Percentiles rank a stretch among this genome's conserved stretches.
Evolutionary conservation across 2,329 filamentous ascomycete species (phyloP).

Genomic region (Lojkania enalia): DNA sequence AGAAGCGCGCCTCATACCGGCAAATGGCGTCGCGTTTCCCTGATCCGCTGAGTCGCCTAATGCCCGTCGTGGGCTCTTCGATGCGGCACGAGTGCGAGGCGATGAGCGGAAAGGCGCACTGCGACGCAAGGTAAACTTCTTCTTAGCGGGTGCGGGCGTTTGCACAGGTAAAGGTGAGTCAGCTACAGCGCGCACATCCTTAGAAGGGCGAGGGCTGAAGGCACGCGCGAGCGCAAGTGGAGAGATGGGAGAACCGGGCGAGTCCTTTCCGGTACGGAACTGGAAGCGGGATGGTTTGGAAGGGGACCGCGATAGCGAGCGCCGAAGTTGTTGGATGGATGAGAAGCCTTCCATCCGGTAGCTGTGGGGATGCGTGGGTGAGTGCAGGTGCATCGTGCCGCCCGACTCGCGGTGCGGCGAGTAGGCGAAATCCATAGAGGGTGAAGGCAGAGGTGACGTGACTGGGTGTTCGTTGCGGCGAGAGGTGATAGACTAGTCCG

Average conservation of each 20-base stretch:
- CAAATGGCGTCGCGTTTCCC: conserved; percentile 66
- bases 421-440: conserved; percentile 54
- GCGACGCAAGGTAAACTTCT: conserved; percentile 56
- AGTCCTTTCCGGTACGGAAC: conserved; percentile 54
- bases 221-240: conserved; percentile 50
- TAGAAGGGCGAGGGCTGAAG: conserved; percentile 47
- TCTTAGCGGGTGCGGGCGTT: conserved; percentile 63
- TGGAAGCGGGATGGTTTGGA: conserved; percentile 76
- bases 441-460: conserved; percentile 9
- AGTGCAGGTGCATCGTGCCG: conserved; percentile 83
- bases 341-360: conserved; percentile 82
- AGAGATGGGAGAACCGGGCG: conserved; percentile 47
- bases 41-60: conserved; percentile 71
- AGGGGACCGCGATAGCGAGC: conserved; percentile 89
- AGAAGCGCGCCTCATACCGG: conserved; percentile 49
- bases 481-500: conserved; percentile 18
- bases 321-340: conserved; percentile 78
- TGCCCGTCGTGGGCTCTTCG: conserved; percentile 78
- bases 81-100: conserved; percentile 68
- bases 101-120: conserved; percentile 58
- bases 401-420: conserved; percentile 59
- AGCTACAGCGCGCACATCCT: conserved; percentile 54
- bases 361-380: conserved; percentile 70
- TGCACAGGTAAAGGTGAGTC: conserved; percentile 59
- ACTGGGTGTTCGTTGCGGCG: conserved; percentile 11